phyloP scores from a whole-genome alignment of 2,329 filamentous ascomycete species.

The Calonectria pauciramosa region DNA sequence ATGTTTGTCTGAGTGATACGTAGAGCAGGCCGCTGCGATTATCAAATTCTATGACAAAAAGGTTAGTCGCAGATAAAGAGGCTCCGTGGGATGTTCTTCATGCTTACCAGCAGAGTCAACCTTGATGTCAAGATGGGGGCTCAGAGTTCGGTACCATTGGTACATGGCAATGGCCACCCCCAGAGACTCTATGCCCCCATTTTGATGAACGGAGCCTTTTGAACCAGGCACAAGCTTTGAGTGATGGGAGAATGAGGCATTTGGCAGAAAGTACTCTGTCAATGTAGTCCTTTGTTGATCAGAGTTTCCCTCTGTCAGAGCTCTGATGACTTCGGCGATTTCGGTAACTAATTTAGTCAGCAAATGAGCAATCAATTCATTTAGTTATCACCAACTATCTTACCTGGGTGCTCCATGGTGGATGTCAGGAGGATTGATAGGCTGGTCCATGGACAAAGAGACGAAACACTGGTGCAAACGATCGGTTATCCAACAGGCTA shows the following conservation, averaged over 20 bases:
- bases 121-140: conserved; percentile 77
- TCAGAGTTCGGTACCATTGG: conserved; percentile 87
- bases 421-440: not conserved
- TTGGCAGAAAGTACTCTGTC: conserved; percentile 78
- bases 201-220: conserved; percentile 55
- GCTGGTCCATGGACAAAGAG: not conserved
- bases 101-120: conserved; percentile 70
- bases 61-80: not conserved
- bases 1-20: conserved; percentile 79
- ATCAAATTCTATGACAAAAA: conserved; percentile 71
- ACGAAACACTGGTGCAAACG: not conserved
- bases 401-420: conserved; percentile 58
- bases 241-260: conserved; percentile 83
- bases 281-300: conserved; percentile 75
- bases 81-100: not conserved
- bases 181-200: conserved; percentile 69
- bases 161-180: conserved; percentile 79
- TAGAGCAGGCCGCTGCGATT: conserved; percentile 76
- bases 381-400: not conserved
- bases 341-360: conserved; percentile 62
- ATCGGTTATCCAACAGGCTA: not conserved
- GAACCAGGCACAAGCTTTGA: conserved; percentile 77
- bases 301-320: conserved; percentile 76
- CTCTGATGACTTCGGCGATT: conserved; percentile 75
- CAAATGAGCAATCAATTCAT: not conserved